Base-by-base conservation (phyloP, 208 protist genomes). In the Spongospora subterranea region DNA sequence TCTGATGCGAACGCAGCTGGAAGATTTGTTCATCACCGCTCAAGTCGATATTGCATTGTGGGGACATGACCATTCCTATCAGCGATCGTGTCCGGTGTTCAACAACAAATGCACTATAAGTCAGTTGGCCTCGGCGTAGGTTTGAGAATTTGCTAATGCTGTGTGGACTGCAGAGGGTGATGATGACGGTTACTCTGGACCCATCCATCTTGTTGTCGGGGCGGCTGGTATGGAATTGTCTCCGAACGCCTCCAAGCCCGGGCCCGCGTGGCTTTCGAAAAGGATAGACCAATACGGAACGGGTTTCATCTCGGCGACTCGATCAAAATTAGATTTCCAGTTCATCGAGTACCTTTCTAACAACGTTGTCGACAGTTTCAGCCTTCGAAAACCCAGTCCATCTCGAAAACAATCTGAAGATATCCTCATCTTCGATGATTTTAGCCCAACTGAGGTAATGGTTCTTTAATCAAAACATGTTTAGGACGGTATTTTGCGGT, bases 31-130 rank as follows among this genome's bases (percentile, higher is more conserved):
- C 17, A 13, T 64, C 54, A 60, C 1, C 13, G 6, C 6, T 17
- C 6, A 45, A n/a, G 88, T 89, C 88, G 88, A 89, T 60, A 6
- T 89, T 6, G 88, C 88, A 20, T 32, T 89, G 1, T 89, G 88
- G 88, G 88, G 88, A 20, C 88, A 89, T n/a, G 45, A 76, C 50
- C 88, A 89, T 45, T 89, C 50, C 13, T 89, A 89, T 45, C 50
- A 89, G 54, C 29, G 88, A 1, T 64, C 88, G 29, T 89, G 54
- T 45, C 88, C 88, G 64, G 88, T 89, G 17, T 45, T 65, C 32
- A 89, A 89, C 32, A 17, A 32, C 13, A 89, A 38, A 6, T 60
- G 46, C 88, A 71, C 32, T 89, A 45, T 20, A n/a, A 32, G 54
- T 71, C 1, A 13, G 6, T 82, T 43, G 35, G 35, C n/a, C 11